Evolutionary conservation across 2,329 filamentous ascomycete genomes (phyloP).

Genomic region (Emergomyces pasteurianus): DNA sequence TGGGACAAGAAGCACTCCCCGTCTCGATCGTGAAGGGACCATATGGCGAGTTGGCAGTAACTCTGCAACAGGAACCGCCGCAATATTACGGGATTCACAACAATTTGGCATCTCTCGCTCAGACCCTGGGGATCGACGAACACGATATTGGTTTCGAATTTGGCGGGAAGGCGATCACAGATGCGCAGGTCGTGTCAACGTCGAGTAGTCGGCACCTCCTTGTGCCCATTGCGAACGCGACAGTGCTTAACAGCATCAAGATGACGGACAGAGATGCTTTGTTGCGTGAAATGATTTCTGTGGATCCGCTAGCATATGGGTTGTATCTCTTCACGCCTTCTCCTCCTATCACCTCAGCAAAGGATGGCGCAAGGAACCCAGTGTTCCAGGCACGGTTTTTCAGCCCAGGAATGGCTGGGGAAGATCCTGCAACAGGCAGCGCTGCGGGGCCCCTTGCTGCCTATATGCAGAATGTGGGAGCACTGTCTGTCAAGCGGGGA

Average conservation of each 20-base stretch:
- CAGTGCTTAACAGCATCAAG: constrained; percentile 6
- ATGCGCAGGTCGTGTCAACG: constrained; percentile 10
- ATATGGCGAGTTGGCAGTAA: background rate
- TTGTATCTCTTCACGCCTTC: constrained; percentile 8
- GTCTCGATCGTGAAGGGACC: background rate
- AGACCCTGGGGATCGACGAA: constrained; percentile 4
- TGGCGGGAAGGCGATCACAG: background rate
- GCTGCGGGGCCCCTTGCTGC: constrained; percentile 12
- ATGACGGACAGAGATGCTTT: constrained; percentile 7
- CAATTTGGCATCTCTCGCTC: constrained; percentile 3
- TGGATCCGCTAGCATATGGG: constrained; percentile 8
- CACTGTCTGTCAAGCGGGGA: background rate
- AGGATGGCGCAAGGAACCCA: background rate
- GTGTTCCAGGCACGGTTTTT: constrained; percentile 13
- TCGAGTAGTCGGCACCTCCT: constrained; percentile 11
- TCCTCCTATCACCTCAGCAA: background rate
- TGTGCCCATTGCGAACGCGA: constrained; percentile 8
- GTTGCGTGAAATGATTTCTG: constrained; percentile 5
- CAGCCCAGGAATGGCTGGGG: constrained; percentile 13
- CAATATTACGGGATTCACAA: constrained; percentile 6
- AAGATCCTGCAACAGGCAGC: constrained; percentile 14
- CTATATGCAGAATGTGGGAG: constrained; percentile 8
- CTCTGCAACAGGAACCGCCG: constrained; percentile 6
- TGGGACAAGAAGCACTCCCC: constrained; percentile 1
- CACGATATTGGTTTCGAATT: constrained; percentile 6